Base-by-base conservation (phyloP, 352 stramenopile species). In the Globisporangium okanoganense region DNA sequence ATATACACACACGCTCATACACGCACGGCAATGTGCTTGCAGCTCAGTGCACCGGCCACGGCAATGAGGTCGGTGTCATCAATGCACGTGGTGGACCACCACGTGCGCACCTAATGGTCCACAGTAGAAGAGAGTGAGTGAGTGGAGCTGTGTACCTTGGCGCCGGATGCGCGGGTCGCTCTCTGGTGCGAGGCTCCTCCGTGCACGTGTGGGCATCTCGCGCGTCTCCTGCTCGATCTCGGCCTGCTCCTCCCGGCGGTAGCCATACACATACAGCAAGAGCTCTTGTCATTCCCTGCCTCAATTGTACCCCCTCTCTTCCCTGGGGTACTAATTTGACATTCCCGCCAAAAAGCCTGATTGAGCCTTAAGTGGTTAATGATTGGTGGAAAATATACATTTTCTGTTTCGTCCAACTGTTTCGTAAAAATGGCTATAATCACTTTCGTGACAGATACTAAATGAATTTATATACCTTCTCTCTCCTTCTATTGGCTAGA, bases 121-220 rank as follows among this genome's bases (percentile, higher is more conserved):
- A n/a, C n/a, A n/a, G n/a, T n/a, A n/a, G n/a, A n/a, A n/a, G n/a
- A n/a, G n/a, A n/a, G n/a, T n/a, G n/a, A n/a, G n/a, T n/a, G 35
- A 2, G 10, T 3, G 16, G 25, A 41, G n/a, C 27, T 35, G 36
- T 29, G 6, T 44, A 62, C 56, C 56, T 62, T 62, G 56, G 35
- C 56, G 56, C 25, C 38, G 50, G 33, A 56, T 56, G 44, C 56
- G 56, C 29, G n/a, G 43, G 33, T 62, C 56, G 33, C 49, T 44
- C 10, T 56, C 56, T 3, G 35, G 44, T 44, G 13, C 43, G 20
- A 35, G 5, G 33, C 56, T 44, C 10, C 56, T 38, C 7, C 56
- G 56, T 29, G 12, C 29, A 22, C 44, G 56, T 20, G 31, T 20
- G 6, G 33, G 56, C 56, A 62, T 62, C n/a, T 38, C 36, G 13